A percentile compares a stretch with the other conserved stretches of the same genome.
Conservation (phyloP, 257 asterid genomes). For the Rauvolfia tetraphylla region DNA sequence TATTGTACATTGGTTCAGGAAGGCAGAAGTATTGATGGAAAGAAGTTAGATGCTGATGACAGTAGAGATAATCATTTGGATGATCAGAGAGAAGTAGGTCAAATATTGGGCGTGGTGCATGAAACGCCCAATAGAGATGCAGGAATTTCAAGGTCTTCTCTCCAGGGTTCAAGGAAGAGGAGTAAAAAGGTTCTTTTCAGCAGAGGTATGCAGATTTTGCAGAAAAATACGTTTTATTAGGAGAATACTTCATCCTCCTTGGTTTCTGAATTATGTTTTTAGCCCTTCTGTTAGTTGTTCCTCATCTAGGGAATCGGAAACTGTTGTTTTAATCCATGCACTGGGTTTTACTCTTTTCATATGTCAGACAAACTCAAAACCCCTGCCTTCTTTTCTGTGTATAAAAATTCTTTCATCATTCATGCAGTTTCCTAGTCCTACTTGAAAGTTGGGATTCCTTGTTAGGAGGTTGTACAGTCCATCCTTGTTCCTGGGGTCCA, state of each 20-base stretch:
- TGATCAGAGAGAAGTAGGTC: constrained; percentile 73
- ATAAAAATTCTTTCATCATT: too few relatives aligned
- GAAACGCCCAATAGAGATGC: constrained; percentile 31
- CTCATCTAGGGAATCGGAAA: not conserved
- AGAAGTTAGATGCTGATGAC: constrained; percentile 42
- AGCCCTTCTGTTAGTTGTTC: not conserved
- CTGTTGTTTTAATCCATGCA: not conserved
- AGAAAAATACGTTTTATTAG: not conserved
- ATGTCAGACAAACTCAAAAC: not conserved
- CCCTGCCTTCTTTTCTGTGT: too few relatives aligned
- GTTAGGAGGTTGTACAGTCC: not conserved
- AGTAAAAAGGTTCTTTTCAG: constrained; percentile 59
- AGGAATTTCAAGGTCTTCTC: constrained; percentile 31
- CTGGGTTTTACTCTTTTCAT: not conserved
- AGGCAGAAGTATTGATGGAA: constrained; percentile 36
- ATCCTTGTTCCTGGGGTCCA: not conserved
- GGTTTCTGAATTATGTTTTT: not conserved
- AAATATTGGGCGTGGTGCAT: constrained; percentile 36
- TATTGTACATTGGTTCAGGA: constrained; percentile 32
- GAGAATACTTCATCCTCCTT: not conserved
- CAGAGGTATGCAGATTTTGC: constrained; percentile 43
- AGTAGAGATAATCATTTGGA: constrained; percentile 41
- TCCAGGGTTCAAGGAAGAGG: constrained; percentile 53
- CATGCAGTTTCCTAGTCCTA: not conserved
- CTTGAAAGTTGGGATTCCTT: not conserved